Evolutionary conservation across 2,329 filamentous ascomycete species (phyloP).

Genomic region (Calonectria crousiana): DNA sequence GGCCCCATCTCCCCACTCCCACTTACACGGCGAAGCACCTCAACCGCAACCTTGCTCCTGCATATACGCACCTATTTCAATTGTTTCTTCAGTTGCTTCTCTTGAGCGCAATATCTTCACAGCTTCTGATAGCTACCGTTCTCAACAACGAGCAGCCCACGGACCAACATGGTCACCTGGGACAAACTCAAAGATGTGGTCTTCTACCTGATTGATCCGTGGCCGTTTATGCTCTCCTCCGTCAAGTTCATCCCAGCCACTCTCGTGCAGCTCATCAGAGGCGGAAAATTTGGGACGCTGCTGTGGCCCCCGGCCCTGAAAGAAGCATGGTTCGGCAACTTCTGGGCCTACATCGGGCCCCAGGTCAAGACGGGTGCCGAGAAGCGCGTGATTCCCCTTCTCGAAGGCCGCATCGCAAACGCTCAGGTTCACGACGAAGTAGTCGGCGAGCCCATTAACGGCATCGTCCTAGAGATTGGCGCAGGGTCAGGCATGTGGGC

Average conservation of each 20-base stretch:
- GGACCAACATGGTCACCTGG: conserved; percentile 41
- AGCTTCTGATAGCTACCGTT: not conserved
- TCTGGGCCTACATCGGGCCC: conserved; percentile 70
- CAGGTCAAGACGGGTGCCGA: conserved; percentile 57
- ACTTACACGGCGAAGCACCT: conserved; percentile 3
- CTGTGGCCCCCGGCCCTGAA: conserved; percentile 57
- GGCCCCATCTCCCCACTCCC: not conserved
- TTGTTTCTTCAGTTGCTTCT: not conserved
- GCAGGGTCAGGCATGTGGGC: conserved; percentile 73
- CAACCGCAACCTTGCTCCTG: not conserved
- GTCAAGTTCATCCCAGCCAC: conserved; percentile 65
- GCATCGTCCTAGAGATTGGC: conserved; percentile 72
- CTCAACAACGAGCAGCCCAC: not conserved
- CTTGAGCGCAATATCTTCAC: not conserved
- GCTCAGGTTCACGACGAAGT: conserved; percentile 52
- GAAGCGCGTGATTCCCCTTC: conserved; percentile 63
- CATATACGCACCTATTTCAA: not conserved
- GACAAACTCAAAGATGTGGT: conserved; percentile 42
- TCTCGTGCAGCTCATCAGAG: conserved; percentile 55
- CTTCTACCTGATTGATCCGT: conserved; percentile 58
- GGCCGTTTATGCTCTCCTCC: conserved; percentile 65
- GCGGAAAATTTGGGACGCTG: conserved; percentile 51
- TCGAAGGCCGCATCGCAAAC: conserved; percentile 60
- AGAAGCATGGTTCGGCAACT: conserved; percentile 69
- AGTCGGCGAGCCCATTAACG: conserved; percentile 55